Percentiles rank a stretch among this genome's conserved stretches.
Conservation (phyloP, 2,329 filamentous ascomycete species). For the Hypomyces rosellus region DNA sequence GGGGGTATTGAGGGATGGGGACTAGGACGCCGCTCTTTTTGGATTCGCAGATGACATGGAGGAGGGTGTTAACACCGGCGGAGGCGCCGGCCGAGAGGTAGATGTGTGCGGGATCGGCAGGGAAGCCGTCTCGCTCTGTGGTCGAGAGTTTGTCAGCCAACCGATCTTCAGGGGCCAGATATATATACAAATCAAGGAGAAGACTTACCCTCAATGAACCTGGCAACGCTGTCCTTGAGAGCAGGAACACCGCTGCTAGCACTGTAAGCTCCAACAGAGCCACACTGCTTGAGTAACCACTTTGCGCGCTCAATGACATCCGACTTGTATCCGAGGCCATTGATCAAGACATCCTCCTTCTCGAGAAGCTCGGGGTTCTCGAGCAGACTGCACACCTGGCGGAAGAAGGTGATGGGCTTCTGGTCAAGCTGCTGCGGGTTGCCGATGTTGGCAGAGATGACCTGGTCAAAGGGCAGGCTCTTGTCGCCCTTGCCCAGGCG, state of each 20-base stretch:
- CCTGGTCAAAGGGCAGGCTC: constrained; percentile 72
- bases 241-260: constrained; percentile 82
- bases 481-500: constrained; percentile 55
- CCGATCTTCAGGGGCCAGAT: too few species aligned
- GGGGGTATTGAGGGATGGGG: constrained; percentile 94
- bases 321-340: constrained; percentile 74
- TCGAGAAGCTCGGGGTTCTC: constrained; percentile 85
- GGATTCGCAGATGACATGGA: constrained; percentile 78
- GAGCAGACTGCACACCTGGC: constrained; percentile 86
- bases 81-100: constrained; percentile 91
- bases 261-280: constrained; percentile 93
- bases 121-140: constrained; percentile 76
- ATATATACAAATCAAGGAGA: not conserved
- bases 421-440: constrained; percentile 99
- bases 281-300: constrained; percentile 73
- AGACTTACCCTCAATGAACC: constrained; percentile 77
- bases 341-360: constrained; percentile 71
- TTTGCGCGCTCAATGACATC: constrained; percentile 83
- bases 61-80: constrained; percentile 87
- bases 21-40: constrained; percentile 79
- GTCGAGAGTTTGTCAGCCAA: too few species aligned
- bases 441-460: constrained; percentile 97
- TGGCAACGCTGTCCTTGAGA: constrained; percentile 83
- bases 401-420: constrained; percentile 98
- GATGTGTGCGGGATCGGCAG: constrained; percentile 72